phyloP scores from a whole-genome alignment of 148 eudicot species.

The Rhododendron williamsianum region DNA sequence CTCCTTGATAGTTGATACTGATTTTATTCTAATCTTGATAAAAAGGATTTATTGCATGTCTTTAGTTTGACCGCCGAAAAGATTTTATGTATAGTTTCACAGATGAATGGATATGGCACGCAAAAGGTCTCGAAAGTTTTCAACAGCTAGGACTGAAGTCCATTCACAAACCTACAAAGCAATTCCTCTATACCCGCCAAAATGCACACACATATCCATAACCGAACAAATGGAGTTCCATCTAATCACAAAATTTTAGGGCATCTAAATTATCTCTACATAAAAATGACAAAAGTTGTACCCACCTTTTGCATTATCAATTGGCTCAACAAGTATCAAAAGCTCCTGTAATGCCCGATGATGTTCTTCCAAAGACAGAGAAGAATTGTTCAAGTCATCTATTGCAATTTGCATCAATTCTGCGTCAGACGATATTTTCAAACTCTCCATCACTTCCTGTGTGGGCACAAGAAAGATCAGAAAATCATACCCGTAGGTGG shows the following conservation, averaged over 20 bases:
- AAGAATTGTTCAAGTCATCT: constrained; percentile 73
- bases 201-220: background rate
- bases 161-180: background rate
- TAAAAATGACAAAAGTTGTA: background rate
- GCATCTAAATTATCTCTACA: background rate
- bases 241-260: background rate
- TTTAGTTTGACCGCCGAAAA: background rate
- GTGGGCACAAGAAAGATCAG: constrained; percentile 7
- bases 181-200: background rate
- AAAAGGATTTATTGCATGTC: background rate
- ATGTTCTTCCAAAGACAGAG: constrained; percentile 62
- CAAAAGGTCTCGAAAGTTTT: background rate
- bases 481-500: background rate
- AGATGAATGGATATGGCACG: background rate
- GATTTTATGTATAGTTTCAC: background rate
- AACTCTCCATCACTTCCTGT: constrained; percentile 79
- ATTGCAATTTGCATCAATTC: constrained; percentile 81
- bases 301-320: constrained; percentile 91
- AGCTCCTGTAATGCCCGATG: constrained; percentile 80
- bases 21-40: background rate
- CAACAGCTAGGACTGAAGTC: background rate
- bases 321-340: constrained; percentile 78
- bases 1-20: background rate
- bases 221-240: background rate
- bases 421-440: constrained; percentile 88